phyloP scores from a whole-genome alignment of 352 stramenopile genomes.

The Achlya hypogyna region DNA sequence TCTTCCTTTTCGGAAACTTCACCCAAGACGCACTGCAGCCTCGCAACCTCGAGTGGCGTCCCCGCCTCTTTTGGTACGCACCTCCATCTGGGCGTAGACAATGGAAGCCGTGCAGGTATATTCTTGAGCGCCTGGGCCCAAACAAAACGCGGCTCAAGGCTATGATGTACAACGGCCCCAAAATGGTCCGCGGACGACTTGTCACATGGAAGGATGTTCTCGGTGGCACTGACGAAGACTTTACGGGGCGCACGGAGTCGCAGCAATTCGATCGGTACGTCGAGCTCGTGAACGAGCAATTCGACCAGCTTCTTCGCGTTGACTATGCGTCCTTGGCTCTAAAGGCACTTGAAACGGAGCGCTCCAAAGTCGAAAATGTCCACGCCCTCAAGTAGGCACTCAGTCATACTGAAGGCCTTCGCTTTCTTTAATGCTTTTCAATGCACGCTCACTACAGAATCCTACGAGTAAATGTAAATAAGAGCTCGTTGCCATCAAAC shows the following conservation, averaged over 20 bases:
- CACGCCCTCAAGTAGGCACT: not conserved
- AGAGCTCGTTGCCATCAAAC: too few relatives aligned
- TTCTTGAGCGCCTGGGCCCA: not conserved
- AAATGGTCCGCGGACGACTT: not conserved
- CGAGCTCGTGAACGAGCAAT: not conserved
- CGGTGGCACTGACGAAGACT: not conserved
- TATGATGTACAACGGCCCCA: not conserved
- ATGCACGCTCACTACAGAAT: too few relatives aligned
- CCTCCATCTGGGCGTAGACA: too few relatives aligned
- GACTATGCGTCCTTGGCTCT: not conserved
- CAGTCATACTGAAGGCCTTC: too few relatives aligned
- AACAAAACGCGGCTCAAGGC: not conserved
- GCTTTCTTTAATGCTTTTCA: too few relatives aligned
- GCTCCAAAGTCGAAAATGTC: not conserved
- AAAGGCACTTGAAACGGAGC: not conserved
- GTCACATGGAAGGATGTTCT: not conserved
- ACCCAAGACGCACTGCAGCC: not conserved
- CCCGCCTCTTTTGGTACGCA: conserved; percentile 1
- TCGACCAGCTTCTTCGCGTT: not conserved
- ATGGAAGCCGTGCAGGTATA: conserved; percentile 6
- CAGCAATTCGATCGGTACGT: not conserved
- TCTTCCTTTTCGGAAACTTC: not conserved
- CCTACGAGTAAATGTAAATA: too few relatives aligned
- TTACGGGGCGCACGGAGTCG: not conserved
- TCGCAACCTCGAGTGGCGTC: not conserved